Evolutionary conservation across 805 yeast genomes (phyloP), one percentile per base, ranked within the genome.

Genomic region (Nadsonia fulvescens): DNA sequence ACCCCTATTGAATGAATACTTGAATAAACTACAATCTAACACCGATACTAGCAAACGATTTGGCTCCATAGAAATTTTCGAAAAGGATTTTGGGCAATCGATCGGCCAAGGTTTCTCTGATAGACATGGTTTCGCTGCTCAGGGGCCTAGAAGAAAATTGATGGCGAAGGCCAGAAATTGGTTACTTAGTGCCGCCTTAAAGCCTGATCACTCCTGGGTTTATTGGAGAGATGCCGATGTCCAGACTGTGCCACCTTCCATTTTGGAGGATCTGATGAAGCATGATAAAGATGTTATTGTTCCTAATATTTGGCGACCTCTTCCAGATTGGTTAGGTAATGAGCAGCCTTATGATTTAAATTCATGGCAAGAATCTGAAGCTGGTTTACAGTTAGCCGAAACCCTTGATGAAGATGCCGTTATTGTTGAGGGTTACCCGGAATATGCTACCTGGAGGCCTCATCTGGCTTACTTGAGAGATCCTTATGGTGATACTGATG

Each of bases 211-310:
- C 47, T 74, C 93, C 3, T 83, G 86, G 77, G 95, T 86, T 7
- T 83, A 86, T 49, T 86, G 98, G 98, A 63, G 98, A 51, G 96
- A 86, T 56, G 94, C 91, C 8, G 96, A 86, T 49, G 93, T 86
- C n/a, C 93, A 86, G 49, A 74, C 86, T 0, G 73, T 77, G 14
- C 93, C 95, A 2, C 63, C 71, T 2, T 70, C 93, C 3, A 69
- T 86, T 33, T 53, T 86, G 35, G 93, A 86, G 51, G 96, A 86
- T 51, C 57, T 86, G 41, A 86, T 86, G 95, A 77, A 71, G 43
- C 94, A 82, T 49, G 68, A 76, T 48, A 71, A 68, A 48, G 96
- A 89, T 46, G 91, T 86, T 15, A 78, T 82, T 29, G 96, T 86
- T 8, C 98, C 96, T 12, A 86, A 89, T 43, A 94, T 89, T 17